Evolutionary conservation across 225 moss, liverwort and hornwort genomes (phyloP).

Genomic region (Neckera pumila): DNA sequence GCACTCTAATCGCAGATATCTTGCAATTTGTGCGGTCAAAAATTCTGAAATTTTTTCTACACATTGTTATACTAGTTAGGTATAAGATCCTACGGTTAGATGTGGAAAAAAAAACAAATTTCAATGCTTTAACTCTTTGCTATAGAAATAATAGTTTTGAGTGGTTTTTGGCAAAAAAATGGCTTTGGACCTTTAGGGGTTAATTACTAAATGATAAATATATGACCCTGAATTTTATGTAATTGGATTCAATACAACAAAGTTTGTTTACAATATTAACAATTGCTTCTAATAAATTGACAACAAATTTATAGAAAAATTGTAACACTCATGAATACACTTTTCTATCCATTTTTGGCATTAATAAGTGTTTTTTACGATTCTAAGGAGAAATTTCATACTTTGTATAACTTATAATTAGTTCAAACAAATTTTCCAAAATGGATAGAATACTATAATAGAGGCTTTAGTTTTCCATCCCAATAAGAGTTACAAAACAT

Average conservation of each 20-base stretch:
- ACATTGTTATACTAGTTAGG: too few species aligned
- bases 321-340: not conserved
- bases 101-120: too few species aligned
- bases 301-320: not conserved
- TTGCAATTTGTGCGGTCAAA: too few species aligned
- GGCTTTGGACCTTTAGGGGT: too few species aligned
- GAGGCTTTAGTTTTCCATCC: not conserved
- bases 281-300: not conserved
- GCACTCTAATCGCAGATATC: too few species aligned
- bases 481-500: not conserved
- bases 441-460: too few species aligned
- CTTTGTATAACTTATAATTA: not conserved
- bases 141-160: too few species aligned
- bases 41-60: too few species aligned
- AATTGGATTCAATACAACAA: not conserved
- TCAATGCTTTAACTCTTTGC: too few species aligned
- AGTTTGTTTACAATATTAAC: not conserved
- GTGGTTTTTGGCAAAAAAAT: too few species aligned
- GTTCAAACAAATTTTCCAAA: not conserved
- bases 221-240: not conserved
- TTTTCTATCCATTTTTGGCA: not conserved
- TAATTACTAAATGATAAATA: not conserved
- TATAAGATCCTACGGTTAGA: too few species aligned
- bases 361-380: accelerated
- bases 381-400: not conserved